These are phyloP conservation scores for Hygrophoropsis aurantiaca DNA, from an alignment of 768 basidiomycete genomes.

Conservation along the genomic window DNA sequence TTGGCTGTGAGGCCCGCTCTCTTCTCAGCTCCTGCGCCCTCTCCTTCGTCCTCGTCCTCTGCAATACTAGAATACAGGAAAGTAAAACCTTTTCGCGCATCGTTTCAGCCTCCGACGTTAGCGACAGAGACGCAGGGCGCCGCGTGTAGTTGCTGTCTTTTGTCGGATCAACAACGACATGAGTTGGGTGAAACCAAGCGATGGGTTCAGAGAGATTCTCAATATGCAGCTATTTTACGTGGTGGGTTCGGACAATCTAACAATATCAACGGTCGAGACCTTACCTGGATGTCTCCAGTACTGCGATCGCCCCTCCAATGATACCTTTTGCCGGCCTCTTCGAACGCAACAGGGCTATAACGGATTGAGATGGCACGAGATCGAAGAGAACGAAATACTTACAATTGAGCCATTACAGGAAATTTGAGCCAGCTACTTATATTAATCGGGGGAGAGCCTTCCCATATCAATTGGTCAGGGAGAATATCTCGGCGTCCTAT, in stretches of 20 bases:
- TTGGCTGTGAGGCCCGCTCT: no score
- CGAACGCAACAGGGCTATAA: not conserved
- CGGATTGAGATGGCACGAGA: no score
- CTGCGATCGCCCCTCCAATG: not conserved
- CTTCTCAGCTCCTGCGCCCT: no score
- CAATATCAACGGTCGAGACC: not conserved
- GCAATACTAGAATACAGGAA: conserved; percentile 2
- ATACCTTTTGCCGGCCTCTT: conserved; percentile 2
- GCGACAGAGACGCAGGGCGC: not conserved
- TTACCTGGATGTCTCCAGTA: not conserved
- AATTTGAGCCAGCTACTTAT: not conserved
- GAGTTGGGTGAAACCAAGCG: not conserved
- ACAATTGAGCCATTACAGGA: not conserved
- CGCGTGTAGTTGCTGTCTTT: not conserved
- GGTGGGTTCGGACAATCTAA: not conserved
- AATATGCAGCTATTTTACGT: not conserved
- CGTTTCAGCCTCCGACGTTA: conserved; percentile 3
- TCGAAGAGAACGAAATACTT: no score
- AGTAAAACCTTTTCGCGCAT: conserved; percentile 6
- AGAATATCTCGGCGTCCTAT: not conserved
- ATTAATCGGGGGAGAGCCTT: not conserved
- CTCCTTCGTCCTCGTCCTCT: conserved; percentile 1
- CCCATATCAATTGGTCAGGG: not conserved
- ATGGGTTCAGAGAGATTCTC: not conserved
- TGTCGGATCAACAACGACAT: not conserved